These are phyloP conservation scores for Alternaria ethzedia DNA, from an alignment of 2,329 filamentous ascomycete species.

Conservation along the genomic window DNA sequence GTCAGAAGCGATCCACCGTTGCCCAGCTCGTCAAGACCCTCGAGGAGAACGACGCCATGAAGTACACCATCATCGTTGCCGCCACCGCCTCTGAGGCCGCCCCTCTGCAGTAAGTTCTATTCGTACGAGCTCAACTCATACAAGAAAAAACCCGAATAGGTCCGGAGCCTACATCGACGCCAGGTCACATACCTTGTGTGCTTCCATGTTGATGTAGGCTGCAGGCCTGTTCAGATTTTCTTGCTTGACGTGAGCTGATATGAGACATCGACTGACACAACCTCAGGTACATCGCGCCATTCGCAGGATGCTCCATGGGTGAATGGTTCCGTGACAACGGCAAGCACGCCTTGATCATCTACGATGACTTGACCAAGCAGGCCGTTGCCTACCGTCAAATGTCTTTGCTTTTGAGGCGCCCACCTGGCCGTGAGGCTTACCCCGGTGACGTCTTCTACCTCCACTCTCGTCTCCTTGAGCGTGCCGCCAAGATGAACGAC, in stretches of 20 bases:
- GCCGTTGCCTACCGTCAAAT: conserved; percentile 98
- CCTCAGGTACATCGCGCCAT: conserved; percentile 65
- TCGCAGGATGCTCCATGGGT: conserved; percentile 53
- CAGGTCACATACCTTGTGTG: too few species aligned
- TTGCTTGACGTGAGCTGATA: neutral
- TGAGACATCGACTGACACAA: neutral
- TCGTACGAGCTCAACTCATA: conserved; percentile 41
- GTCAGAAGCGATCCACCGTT: conserved; percentile 99
- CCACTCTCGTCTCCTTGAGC: conserved; percentile 87
- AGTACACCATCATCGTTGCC: conserved; percentile 92
- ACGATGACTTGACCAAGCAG: conserved; percentile 97
- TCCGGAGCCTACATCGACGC: too few species aligned
- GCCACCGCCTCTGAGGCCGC: conserved; percentile 97
- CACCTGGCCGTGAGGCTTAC: conserved; percentile 98
- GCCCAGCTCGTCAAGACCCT: conserved; percentile 99
- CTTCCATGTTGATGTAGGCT: too few species aligned
- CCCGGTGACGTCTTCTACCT: conserved; percentile 72
- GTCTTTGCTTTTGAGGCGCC: conserved; percentile 96
- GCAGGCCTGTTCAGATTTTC: too few species aligned
- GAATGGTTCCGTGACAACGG: conserved; percentile 76
- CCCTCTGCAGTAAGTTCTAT: conserved; percentile 86
- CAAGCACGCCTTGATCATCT: conserved; percentile 88
- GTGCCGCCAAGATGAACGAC: conserved; percentile 98
- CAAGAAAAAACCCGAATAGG: too few species aligned
- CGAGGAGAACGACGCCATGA: conserved; percentile 99